A percentile compares a stretch with the other conserved stretches of the same genome.
phyloP scores from a whole-genome alignment of 805 yeast species.

The Blastobotrys peoriensis region DNA sequence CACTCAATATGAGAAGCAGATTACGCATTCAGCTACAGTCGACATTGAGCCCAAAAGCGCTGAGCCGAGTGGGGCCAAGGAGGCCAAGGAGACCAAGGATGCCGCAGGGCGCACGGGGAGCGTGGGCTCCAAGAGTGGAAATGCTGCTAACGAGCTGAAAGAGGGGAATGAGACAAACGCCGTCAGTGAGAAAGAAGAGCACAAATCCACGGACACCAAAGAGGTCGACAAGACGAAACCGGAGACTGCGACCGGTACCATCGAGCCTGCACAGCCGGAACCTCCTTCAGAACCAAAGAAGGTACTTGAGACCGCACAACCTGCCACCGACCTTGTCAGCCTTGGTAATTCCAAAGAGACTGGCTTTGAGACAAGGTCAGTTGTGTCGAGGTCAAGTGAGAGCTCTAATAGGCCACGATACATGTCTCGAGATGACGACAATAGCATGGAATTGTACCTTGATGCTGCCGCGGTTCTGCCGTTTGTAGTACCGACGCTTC shows the following conservation, averaged over 20 bases:
- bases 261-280: constrained; percentile 8
- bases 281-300: not conserved
- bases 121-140: not conserved
- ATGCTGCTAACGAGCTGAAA: not conserved
- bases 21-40: constrained; percentile 17
- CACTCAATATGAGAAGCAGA: constrained; percentile 24
- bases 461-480: constrained; percentile 35
- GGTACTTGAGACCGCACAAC: not conserved
- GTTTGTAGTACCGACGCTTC: constrained; percentile 62
- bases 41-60: constrained; percentile 8
- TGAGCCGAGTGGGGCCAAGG: not conserved
- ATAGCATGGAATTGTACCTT: constrained; percentile 25
- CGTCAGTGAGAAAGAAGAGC: not conserved
- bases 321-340: not conserved
- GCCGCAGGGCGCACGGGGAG: constrained; percentile 4
- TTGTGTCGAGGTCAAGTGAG: too few relatives aligned
- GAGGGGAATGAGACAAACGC: not conserved
- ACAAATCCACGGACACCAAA: not conserved
- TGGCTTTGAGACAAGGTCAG: too few relatives aligned
- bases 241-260: not conserved
- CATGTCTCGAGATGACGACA: constrained; percentile 13
- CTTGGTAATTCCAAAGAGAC: not conserved
- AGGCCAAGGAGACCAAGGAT: not conserved
- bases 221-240: not conserved
- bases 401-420: not conserved